Evolutionary conservation across 192 early-diverging fungal genomes (phyloP), one percentile per base, ranked within the genome.

Genomic region (Dissophora ornata): DNA sequence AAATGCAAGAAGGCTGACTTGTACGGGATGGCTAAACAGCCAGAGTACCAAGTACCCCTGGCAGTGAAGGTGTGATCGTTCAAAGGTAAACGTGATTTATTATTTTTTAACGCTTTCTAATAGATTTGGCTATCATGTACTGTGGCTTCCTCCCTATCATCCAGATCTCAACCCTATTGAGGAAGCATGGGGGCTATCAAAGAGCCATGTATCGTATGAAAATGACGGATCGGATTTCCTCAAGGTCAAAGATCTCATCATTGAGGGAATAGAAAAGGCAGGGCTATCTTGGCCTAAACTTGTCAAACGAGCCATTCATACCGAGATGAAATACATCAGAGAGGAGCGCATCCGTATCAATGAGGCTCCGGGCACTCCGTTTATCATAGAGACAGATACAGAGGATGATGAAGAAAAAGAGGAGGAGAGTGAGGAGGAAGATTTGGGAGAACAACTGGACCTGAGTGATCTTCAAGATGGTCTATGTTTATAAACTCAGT

Each of bases 141-240:
- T 40, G 6, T 47, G 41, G 58, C 58, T 60, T 4, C 58, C 58
- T 32, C 45, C 30, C 26, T 60, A 47, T 42, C 45, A 60, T 18
- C 44, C 58, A 28, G 45, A 34, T 21, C 36, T 38, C 6, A 9
- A 38, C 36, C 36, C 36, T 38, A 38, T 38, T 47, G 45, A 60
- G 29, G 58, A 60, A 29, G 58, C 58, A 21, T 47, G 58, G 58
- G 58, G 58, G 30, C 32, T 47, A 9, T 15, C 41, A 5, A 60
- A 60, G 21, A 44, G 58, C 18, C 21, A 60, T 22, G 45, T 60
- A 24, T 15, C 58, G 1, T 47, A 46, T 4, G 34, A 62, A 24
- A 50, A 62, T 26, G 29, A 47, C 46, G 58, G 58, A 26, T 28
- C 36, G 5, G 41, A 41, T 40, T 58, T 58, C 41, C n/a, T 11